Evolutionary conservation across 2,329 filamentous ascomycete genomes (phyloP).

Genomic region (Cytospora chrysosperma): DNA sequence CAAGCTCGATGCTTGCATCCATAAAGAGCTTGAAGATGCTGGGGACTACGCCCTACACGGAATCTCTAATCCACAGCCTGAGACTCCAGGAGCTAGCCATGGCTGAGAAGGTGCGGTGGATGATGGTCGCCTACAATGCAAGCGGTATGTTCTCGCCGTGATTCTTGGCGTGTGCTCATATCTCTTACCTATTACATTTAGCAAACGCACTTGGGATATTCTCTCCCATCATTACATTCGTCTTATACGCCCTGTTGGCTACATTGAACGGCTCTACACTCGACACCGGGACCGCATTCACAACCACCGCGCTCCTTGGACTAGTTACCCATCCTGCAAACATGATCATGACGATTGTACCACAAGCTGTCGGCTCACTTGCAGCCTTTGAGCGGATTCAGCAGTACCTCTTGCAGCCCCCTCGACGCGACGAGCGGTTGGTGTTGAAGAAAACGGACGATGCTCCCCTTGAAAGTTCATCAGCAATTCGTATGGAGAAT

Average conservation of each 20-base stretch:
- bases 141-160: not conserved
- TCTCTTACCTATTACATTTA: slow-evolving; percentile 36
- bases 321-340: slow-evolving; percentile 42
- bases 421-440: not conserved
- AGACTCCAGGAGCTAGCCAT: slow-evolving; percentile 35
- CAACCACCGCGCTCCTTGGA: slow-evolving; percentile 36
- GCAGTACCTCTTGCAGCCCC: slow-evolving; percentile 28
- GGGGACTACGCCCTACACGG: slow-evolving; percentile 25
- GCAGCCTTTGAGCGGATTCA: slow-evolving; percentile 40
- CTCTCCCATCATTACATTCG: slow-evolving; percentile 37
- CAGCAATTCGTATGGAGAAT: not conserved
- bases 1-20: slow-evolving; percentile 36
- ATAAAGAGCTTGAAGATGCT: slow-evolving; percentile 45
- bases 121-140: slow-evolving; percentile 28
- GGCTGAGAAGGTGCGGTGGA: slow-evolving; percentile 38
- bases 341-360: slow-evolving; percentile 43
- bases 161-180: slow-evolving; percentile 22
- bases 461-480: not conserved
- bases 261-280: slow-evolving; percentile 26
- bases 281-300: slow-evolving; percentile 39
- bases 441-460: not conserved
- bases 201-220: slow-evolving; percentile 44
- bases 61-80: slow-evolving; percentile 27
- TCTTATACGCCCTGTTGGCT: slow-evolving; percentile 32
- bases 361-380: slow-evolving; percentile 32